These are phyloP conservation scores for Tylopilus vinaceipallidus DNA, from an alignment of 768 basidiomycete species.

Conservation along the genomic window DNA sequence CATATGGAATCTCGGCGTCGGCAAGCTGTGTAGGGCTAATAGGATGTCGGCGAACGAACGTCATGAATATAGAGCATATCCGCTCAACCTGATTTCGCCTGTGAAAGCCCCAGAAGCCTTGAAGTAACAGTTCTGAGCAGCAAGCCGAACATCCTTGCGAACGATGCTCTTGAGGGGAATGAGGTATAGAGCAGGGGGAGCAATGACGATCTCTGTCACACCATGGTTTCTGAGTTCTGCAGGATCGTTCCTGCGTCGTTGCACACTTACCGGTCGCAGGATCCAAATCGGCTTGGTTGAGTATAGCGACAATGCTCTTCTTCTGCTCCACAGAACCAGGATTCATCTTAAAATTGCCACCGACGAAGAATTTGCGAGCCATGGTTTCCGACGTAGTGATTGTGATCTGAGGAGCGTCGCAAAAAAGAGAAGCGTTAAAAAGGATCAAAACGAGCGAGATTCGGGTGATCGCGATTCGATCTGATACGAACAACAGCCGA, in stretches of 20 bases:
- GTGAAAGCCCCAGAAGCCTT: conserved; percentile 90
- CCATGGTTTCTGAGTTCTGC: conserved; percentile 10
- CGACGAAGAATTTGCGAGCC: conserved; percentile 89
- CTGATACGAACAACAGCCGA: neutral
- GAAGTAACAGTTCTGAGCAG: conserved; percentile 91
- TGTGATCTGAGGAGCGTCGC: neutral
- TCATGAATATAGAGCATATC: neutral
- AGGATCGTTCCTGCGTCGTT: neutral
- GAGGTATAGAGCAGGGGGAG: conserved; percentile 89
- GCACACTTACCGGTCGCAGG: conserved; percentile 60
- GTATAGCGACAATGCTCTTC: conserved; percentile 56
- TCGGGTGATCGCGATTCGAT: conserved; percentile 6
- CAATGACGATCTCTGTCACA: conserved; percentile 82
- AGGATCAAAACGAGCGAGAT: neutral
- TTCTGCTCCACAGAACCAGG: conserved; percentile 65
- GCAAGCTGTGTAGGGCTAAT: conserved; percentile 76
- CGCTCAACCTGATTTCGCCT: conserved; percentile 85
- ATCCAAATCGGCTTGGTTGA: conserved; percentile 83
- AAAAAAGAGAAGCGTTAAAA: neutral
- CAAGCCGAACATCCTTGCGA: conserved; percentile 68
- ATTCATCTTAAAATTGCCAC: conserved; percentile 99
- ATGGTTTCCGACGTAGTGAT: conserved; percentile 35
- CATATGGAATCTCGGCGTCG: conserved; percentile 86
- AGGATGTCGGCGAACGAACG: neutral
- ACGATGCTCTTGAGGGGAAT: conserved; percentile 63